A percentile compares a stretch with the other conserved stretches of the same genome.
Conservation (phyloP, 108 stramenopile genomes). For the Nitzschia sp. region DNA sequence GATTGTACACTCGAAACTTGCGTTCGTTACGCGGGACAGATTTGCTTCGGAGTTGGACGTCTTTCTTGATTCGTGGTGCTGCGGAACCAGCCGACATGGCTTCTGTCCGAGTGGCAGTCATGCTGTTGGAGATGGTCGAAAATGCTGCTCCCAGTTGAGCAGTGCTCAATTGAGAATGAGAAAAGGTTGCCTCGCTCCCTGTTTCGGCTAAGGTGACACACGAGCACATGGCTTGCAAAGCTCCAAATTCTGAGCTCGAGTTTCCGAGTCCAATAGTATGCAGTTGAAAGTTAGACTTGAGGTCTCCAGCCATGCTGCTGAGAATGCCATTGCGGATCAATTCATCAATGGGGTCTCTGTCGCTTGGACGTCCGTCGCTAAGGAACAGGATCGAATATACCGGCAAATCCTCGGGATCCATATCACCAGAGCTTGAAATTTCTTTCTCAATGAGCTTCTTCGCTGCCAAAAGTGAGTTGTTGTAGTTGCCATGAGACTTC, state of each 20-base stretch:
- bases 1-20: background rate
- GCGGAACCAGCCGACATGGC: no score
- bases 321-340: background rate
- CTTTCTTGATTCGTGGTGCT: constrained; percentile 31
- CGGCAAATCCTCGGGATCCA: constrained; percentile 36
- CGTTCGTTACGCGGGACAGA: background rate
- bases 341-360: constrained; percentile 16
- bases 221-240: constrained; percentile 37
- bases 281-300: constrained; percentile 43
- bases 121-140: constrained; percentile 3
- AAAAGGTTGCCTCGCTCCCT: background rate
- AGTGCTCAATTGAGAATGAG: constrained; percentile 16
- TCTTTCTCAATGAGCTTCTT: constrained; percentile 23
- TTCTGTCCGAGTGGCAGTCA: constrained; percentile 1
- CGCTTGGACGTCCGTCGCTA: constrained; percentile 61
- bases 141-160: constrained; percentile 41
- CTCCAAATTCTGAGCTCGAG: constrained; percentile 37
- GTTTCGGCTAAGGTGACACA: background rate
- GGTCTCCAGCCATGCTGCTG: constrained; percentile 29
- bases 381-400: constrained; percentile 52
- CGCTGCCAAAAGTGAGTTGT: constrained; percentile 3
- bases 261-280: constrained; percentile 42
- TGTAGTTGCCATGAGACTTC: constrained; percentile 13
- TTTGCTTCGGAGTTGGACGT: constrained; percentile 25
- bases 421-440: constrained; percentile 48